Evolutionary conservation across 1,284 basidiomycete species (phyloP).

Genomic region (Cryptococcus sp.): DNA sequence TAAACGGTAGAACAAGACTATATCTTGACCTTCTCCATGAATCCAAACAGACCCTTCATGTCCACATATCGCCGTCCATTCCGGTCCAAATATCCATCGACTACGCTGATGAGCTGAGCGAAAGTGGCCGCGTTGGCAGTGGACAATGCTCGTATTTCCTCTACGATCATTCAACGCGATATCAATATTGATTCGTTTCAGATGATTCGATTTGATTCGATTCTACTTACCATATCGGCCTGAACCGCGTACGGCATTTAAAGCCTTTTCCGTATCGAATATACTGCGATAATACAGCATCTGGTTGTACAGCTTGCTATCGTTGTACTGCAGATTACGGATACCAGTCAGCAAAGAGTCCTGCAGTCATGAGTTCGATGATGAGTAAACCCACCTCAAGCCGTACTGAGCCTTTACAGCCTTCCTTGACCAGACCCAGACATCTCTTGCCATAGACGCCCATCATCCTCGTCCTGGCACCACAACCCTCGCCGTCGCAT

Average conservation of each 20-base stretch:
- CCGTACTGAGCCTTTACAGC: constrained; percentile 68
- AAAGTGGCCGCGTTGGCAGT: constrained; percentile 61
- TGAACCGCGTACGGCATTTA: constrained; percentile 59
- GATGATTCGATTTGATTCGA: neutral
- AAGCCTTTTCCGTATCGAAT: constrained; percentile 71
- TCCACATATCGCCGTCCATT: constrained; percentile 86
- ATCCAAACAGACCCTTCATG: constrained; percentile 72
- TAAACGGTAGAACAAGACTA: neutral
- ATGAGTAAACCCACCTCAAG: constrained; percentile 66
- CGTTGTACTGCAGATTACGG: constrained; percentile 67
- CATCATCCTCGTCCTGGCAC: constrained; percentile 79
- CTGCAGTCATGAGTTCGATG: neutral
- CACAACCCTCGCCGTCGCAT: constrained; percentile 85
- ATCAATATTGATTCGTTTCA: constrained; percentile 14
- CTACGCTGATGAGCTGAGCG: constrained; percentile 60
- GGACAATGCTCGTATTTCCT: constrained; percentile 61
- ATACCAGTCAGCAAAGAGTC: neutral
- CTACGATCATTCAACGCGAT: constrained; percentile 37
- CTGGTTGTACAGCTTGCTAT: constrained; percentile 81
- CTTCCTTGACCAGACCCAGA: constrained; percentile 57
- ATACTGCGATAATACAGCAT: constrained; percentile 76
- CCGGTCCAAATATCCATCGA: constrained; percentile 75
- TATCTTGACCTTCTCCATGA: constrained; percentile 60
- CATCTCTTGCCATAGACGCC: constrained; percentile 85
- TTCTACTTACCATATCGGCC: constrained; percentile 58